These are phyloP conservation scores for Puya raimondii DNA, from an alignment of 176 grass and related monocot genomes.

Conservation along the genomic window DNA sequence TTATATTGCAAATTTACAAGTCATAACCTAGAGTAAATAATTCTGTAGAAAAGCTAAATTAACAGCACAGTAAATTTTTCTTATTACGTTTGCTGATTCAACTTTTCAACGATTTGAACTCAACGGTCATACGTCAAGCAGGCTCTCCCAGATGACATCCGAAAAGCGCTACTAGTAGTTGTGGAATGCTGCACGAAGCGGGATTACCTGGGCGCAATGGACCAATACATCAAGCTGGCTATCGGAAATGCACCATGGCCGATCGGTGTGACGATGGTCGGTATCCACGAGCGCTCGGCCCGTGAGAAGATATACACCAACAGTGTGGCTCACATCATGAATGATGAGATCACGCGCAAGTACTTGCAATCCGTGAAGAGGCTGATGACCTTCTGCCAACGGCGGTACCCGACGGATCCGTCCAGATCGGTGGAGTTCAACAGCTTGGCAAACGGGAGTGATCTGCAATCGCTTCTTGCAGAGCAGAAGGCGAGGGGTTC, in stretches of 20 bases:
- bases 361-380: constrained; percentile 74
- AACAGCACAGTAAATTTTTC: too few species aligned
- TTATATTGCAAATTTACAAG: too few species aligned
- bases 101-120: not conserved
- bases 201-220: constrained; percentile 61
- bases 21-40: too few species aligned
- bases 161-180: constrained; percentile 35
- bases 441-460: constrained; percentile 70
- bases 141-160: constrained; percentile 48
- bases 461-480: constrained; percentile 49
- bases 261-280: constrained; percentile 84
- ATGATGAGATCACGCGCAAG: constrained; percentile 70
- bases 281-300: constrained; percentile 75
- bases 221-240: constrained; percentile 64
- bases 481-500: constrained; percentile 18
- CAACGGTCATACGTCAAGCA: constrained; percentile 13
- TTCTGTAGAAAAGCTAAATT: too few species aligned
- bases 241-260: constrained; percentile 97
- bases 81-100: not conserved
- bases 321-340: constrained; percentile 83
- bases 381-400: constrained; percentile 64
- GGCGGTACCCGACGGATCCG: constrained; percentile 52
- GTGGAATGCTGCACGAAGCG: constrained; percentile 56
- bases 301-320: constrained; percentile 71
- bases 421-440: constrained; percentile 87